A percentile compares a stretch with the other conserved stretches of the same genome.
phyloP scores from a whole-genome alignment of 139 green algal genomes.

The Chlorella sp. region DNA sequence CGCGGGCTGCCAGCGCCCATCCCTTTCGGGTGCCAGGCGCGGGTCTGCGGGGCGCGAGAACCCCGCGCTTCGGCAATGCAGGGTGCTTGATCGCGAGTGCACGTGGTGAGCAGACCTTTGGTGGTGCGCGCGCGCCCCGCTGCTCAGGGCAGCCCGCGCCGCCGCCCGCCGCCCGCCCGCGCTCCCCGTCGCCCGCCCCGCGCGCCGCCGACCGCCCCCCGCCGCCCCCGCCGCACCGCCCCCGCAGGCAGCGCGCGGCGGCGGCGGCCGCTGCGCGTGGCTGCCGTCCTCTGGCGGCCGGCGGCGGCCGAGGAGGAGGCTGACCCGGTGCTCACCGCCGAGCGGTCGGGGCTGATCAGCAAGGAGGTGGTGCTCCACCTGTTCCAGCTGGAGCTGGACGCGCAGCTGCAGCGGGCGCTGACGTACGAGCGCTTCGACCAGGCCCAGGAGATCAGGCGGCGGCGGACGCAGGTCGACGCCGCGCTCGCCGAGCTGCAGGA shows the following conservation, averaged over 20 bases:
- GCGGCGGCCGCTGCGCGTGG: neutral
- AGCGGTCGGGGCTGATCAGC: conserved; percentile 61
- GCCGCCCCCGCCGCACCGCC: neutral
- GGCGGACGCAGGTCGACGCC: conserved; percentile 61
- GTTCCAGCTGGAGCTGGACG: conserved; percentile 80
- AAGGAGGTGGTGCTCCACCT: conserved; percentile 74
- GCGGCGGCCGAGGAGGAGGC: neutral
- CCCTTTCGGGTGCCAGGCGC: too few relatives aligned
- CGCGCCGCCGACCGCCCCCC: too few relatives aligned
- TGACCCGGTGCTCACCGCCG: conserved; percentile 24
- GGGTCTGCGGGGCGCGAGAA: too few relatives aligned
- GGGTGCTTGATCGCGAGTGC: too few relatives aligned
- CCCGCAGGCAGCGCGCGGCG: too few relatives aligned
- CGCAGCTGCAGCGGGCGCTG: conserved; percentile 74
- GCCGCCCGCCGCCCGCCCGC: too few relatives aligned
- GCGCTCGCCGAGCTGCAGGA: conserved; percentile 57
- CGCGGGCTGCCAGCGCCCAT: too few relatives aligned
- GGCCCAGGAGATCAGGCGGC: conserved; percentile 58
- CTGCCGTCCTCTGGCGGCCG: neutral
- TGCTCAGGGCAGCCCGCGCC: too few relatives aligned
- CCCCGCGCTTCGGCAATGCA: too few relatives aligned
- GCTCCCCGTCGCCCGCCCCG: too few relatives aligned
- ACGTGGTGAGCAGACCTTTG: too few relatives aligned
- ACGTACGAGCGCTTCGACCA: conserved; percentile 79
- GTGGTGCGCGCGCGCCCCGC: too few relatives aligned